Conservation (phyloP, 1,284 basidiomycete species). For the Butyriboletus appendiculatus region DNA sequence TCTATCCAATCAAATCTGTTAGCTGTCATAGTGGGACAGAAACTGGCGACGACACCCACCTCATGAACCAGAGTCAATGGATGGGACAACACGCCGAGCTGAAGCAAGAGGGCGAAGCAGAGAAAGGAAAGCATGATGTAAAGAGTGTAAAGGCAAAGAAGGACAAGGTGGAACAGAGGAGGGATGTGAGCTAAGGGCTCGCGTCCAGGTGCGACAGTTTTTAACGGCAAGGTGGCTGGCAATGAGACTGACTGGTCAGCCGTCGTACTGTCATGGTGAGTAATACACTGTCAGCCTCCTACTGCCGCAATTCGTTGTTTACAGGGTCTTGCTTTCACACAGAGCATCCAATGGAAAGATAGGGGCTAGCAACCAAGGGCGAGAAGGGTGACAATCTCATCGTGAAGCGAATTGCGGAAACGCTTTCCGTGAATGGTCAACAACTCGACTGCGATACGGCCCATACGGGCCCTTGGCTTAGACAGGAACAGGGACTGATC, state of each 20-base stretch:
- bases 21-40: neutral
- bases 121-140: slow-evolving; percentile 25
- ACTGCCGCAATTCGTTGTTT: neutral
- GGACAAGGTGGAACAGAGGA: neutral
- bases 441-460: too few relatives aligned
- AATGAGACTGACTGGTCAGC: slow-evolving; percentile 14
- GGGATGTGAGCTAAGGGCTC: neutral
- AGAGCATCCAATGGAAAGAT: neutral
- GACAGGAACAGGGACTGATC: too few relatives aligned
- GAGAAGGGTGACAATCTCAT: neutral
- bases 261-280: neutral
- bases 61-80: slow-evolving; percentile 17
- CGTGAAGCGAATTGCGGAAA: too few relatives aligned
- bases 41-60: neutral
- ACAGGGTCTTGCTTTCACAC: neutral
- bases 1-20: slow-evolving; percentile 7
- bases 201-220: neutral
- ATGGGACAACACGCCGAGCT: slow-evolving; percentile 16
- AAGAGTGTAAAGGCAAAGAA: slow-evolving; percentile 2
- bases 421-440: too few relatives aligned
- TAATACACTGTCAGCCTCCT: neutral
- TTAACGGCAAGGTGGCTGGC: slow-evolving; percentile 14
- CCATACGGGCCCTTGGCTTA: too few relatives aligned
- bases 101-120: slow-evolving; percentile 23
- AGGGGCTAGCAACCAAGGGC: neutral